Base-by-base conservation (phyloP, 345 rosid species). In the Geranium brycei region DNA sequence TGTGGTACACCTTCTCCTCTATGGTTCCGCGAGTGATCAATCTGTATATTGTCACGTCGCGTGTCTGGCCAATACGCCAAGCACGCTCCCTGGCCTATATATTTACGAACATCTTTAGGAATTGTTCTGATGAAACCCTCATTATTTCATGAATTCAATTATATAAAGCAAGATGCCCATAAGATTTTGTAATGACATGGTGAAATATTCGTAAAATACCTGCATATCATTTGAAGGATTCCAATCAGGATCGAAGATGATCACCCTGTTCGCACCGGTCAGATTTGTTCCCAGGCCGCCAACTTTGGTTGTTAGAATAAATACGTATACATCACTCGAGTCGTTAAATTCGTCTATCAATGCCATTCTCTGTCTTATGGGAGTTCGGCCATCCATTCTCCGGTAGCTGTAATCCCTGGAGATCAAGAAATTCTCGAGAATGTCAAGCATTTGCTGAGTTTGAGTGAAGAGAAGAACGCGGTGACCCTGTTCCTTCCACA, bases 161-260 rank as follows among this genome's bases (percentile, higher is more conserved):
- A 47, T 13, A 47, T 38, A 5, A 38, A 38, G 47, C 47, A 38
- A 38, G 47, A 38, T 38, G 11, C 47, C 11, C 11, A 10, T 17
- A 2, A 31, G 30, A 58, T 56, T 30, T 31, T 35, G 10, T 35
- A 35, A 35, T 14, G 58, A 67, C 65, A 55, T 41, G 56, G 62
- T 53, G 31, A 23, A 15, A 6, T 31, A 13, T 62, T 41, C 14
- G 41, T 31, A 60, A 68, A 32, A 16, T 81, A 91, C 96, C 92
- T 90, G 99, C 83, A 93, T 86, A 72, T 93, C 99, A 58, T 84
- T 93, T 62, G 99, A 86, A 32, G 99, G 99, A 74, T 93, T 93
- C 99, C 99, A 93, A 71, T 93, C 99, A 2, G 99, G 99, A 75
- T 93, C 97, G 69, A 90, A 93, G 66, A 93, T 93, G 70, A 93